These are phyloP conservation scores for Clitopilus passeckerianus DNA, from an alignment of 768 basidiomycete genomes.

Conservation along the genomic window DNA sequence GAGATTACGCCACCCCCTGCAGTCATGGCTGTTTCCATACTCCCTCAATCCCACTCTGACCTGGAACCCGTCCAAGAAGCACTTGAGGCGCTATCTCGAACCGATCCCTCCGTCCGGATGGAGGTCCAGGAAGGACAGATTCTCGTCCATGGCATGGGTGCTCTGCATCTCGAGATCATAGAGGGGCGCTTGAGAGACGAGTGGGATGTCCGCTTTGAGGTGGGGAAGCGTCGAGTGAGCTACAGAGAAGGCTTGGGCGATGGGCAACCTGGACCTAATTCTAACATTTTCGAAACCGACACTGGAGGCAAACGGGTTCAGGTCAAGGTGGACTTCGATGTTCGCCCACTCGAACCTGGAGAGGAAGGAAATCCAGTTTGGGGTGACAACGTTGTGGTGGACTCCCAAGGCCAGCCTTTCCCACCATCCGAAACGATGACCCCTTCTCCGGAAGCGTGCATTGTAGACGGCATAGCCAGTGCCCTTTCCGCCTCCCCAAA, in stretches of 20 bases:
- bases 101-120: slow-evolving; percentile 83
- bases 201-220: slow-evolving; percentile 73
- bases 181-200: slow-evolving; percentile 78
- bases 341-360: slow-evolving; percentile 47
- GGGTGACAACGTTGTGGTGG: slow-evolving; percentile 74
- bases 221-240: slow-evolving; percentile 73
- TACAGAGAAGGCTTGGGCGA: slow-evolving; percentile 63
- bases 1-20: slow-evolving; percentile 76
- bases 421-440: slow-evolving; percentile 44
- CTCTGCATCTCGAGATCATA: slow-evolving; percentile 85
- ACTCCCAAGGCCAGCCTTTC: slow-evolving; percentile 40
- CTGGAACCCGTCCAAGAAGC: slow-evolving; percentile 75
- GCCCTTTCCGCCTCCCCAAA: slow-evolving; percentile 76
- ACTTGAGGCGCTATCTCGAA: slow-evolving; percentile 66
- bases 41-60: slow-evolving; percentile 78
- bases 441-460: slow-evolving; percentile 43
- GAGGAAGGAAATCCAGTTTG: slow-evolving; percentile 66
- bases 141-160: slow-evolving; percentile 78
- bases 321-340: slow-evolving; percentile 47
- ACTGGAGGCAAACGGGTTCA: slow-evolving; percentile 50
- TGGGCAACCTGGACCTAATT: slow-evolving; percentile 20
- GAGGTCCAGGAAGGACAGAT: slow-evolving; percentile 81
- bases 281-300: slow-evolving; percentile 57
- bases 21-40: slow-evolving; percentile 79
- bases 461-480: slow-evolving; percentile 67